phyloP scores from a whole-genome alignment of 2,329 filamentous ascomycete genomes.

The Phyllosticta citribraziliensis region DNA sequence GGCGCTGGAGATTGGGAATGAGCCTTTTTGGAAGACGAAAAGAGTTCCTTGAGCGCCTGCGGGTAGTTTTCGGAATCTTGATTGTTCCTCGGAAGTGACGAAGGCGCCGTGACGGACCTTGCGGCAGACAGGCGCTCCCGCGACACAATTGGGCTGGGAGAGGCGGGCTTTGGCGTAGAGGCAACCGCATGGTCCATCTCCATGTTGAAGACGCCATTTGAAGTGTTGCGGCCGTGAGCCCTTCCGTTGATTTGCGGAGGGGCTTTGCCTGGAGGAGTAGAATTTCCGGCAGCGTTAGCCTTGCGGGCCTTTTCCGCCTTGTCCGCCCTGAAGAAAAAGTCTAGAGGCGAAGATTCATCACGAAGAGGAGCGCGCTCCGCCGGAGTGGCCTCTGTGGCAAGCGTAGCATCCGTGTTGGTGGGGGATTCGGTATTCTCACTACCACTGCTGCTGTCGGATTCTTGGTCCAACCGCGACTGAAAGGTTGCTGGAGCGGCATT shows the following conservation, averaged over 20 bases:
- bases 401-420: constrained; percentile 21
- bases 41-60: constrained; percentile 35
- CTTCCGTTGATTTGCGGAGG: constrained; percentile 16
- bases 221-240: constrained; percentile 29
- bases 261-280: constrained; percentile 15
- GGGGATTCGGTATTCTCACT: constrained; percentile 12
- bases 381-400: constrained; percentile 42
- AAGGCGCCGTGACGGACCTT: constrained; percentile 29
- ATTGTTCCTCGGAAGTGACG: constrained; percentile 2
- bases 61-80: constrained; percentile 33
- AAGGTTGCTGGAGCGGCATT: constrained; percentile 41
- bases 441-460: constrained; percentile 25
- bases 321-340: constrained; percentile 84
- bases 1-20: not conserved
- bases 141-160: not conserved
- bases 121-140: constrained; percentile 29
- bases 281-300: constrained; percentile 28
- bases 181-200: constrained; percentile 48
- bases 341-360: constrained; percentile 66
- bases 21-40: constrained; percentile 23
- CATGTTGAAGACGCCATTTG: constrained; percentile 51
- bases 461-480: constrained; percentile 36
- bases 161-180: constrained; percentile 4
- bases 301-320: constrained; percentile 62
- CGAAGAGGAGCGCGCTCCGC: constrained; percentile 31